phyloP scores from a whole-genome alignment of 331 rosid genomes.

The Pyracantha coccinea region DNA sequence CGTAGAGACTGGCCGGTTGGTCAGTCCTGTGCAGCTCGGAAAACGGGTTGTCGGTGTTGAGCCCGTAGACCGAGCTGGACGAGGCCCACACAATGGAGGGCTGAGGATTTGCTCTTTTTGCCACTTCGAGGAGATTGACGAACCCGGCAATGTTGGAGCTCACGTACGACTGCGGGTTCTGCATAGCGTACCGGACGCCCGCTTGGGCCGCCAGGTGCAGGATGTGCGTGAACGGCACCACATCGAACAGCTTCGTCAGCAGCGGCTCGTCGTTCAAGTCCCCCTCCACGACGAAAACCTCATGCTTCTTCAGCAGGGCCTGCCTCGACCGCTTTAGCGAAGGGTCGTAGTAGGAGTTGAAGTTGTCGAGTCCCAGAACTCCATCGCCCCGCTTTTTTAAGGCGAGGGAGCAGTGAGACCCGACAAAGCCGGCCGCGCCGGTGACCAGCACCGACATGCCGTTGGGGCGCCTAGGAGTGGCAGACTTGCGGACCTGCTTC shows the following conservation, averaged over 20 bases:
- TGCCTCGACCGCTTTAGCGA: conserved; percentile 69
- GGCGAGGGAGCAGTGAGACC: conserved; percentile 74
- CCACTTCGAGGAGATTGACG: conserved; percentile 74
- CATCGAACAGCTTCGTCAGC: conserved; percentile 65
- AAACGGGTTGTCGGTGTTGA: conserved; percentile 74
- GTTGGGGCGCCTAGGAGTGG: conserved; percentile 60
- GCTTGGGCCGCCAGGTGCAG: conserved; percentile 95
- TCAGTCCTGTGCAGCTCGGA: conserved; percentile 81
- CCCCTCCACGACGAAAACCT: conserved; percentile 62
- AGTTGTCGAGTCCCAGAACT: conserved; percentile 74
- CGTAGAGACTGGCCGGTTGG: conserved; percentile 92
- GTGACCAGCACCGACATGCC: conserved; percentile 80
- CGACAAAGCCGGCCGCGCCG: conserved; percentile 89
- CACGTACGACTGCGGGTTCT: conserved; percentile 83
- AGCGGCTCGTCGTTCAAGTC: conserved; percentile 74
- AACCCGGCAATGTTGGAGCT: conserved; percentile 89
- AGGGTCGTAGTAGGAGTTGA: conserved; percentile 85
- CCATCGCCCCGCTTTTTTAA: conserved; percentile 86
- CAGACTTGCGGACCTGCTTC: conserved; percentile 65
- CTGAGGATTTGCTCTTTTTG: conserved; percentile 69
- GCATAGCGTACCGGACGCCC: conserved; percentile 95
- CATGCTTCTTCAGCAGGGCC: conserved; percentile 37
- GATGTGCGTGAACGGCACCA: conserved; percentile 74
- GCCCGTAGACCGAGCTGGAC: conserved; percentile 85
- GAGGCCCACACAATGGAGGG: conserved; percentile 97